Percentiles rank a stretch among this genome's conserved stretches.
phyloP scores from a whole-genome alignment of 768 basidiomycete species.

The Cystofilobasidium ferigula region DNA sequence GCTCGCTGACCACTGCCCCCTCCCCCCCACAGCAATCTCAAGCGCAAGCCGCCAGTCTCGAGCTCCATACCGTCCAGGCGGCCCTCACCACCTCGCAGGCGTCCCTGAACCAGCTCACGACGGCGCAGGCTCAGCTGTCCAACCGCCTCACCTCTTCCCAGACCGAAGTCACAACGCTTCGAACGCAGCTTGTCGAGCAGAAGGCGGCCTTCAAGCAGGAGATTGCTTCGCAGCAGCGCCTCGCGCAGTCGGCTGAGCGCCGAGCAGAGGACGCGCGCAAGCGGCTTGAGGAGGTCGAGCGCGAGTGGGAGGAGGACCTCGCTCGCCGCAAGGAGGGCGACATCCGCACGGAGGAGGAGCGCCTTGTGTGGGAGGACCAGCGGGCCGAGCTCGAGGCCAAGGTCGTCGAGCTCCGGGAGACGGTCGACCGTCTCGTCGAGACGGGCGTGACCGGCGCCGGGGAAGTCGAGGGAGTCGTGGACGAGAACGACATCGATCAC shows the following conservation, averaged over 20 bases:
- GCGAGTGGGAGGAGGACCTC: constrained; percentile 65
- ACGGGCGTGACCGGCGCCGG: constrained; percentile 9
- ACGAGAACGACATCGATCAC: constrained; percentile 40
- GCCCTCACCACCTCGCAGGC: constrained; percentile 56
- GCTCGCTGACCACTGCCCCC: no score
- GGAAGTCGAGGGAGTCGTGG: constrained; percentile 47
- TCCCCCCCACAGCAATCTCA: constrained; percentile 46
- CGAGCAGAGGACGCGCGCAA: constrained; percentile 74
- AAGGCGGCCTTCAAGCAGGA: constrained; percentile 73
- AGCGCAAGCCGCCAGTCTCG: constrained; percentile 57
- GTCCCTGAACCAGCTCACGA: constrained; percentile 61
- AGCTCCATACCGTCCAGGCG: constrained; percentile 62
- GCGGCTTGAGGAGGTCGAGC: constrained; percentile 70
- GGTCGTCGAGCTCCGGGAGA: constrained; percentile 29
- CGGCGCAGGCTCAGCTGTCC: constrained; percentile 57
- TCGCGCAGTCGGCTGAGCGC: constrained; percentile 76
- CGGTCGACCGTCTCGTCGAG: constrained; percentile 29
- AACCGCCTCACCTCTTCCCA: constrained; percentile 69
- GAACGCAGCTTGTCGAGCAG: constrained; percentile 68
- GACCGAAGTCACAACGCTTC: constrained; percentile 60
- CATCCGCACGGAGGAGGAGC: constrained; percentile 47
- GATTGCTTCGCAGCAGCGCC: constrained; percentile 56
- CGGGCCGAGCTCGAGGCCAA: constrained; percentile 43
- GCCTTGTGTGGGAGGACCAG: constrained; percentile 57
- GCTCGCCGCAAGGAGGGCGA: constrained; percentile 43